Conservation (phyloP, 495 filamentous ascomycete species). For the Neurospora sp. region DNA sequence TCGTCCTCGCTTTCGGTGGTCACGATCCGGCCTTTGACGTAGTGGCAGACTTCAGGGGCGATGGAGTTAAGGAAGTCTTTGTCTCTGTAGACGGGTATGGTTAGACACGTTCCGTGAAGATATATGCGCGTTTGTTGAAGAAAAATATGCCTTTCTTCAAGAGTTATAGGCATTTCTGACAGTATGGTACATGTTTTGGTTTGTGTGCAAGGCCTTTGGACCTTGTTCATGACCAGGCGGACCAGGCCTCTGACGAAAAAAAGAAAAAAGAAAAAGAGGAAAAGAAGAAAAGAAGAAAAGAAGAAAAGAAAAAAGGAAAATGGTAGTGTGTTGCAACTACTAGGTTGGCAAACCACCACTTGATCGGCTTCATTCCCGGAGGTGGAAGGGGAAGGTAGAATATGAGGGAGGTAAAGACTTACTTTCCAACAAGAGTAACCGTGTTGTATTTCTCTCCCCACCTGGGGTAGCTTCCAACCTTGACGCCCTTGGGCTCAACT, state of each 20-base stretch:
- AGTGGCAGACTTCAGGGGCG: conserved; percentile 36
- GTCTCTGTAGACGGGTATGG: conserved; percentile 22
- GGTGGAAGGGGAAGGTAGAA: neutral
- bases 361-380: neutral
- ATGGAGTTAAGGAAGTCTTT: conserved; percentile 38
- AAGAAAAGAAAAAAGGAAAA: too few relatives aligned
- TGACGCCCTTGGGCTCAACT: conserved; percentile 64
- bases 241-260: too few relatives aligned
- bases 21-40: conserved; percentile 36
- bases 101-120: neutral
- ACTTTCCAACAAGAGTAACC: conserved; percentile 77
- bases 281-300: too few relatives aligned
- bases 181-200: too few relatives aligned
- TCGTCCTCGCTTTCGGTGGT: conserved; percentile 38
- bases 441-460: conserved; percentile 86
- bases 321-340: too few relatives aligned
- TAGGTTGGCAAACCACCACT: too few relatives aligned
- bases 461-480: conserved; percentile 92
- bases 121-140: too few relatives aligned
- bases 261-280: too few relatives aligned
- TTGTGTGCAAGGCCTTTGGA: too few relatives aligned
- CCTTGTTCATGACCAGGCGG: too few relatives aligned
- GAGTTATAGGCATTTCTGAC: too few relatives aligned
- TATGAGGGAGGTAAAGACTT: neutral
- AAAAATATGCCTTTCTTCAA: too few relatives aligned